phyloP scores from a whole-genome alignment of 2,329 filamentous ascomycete species.

The Arthroderma sp. region DNA sequence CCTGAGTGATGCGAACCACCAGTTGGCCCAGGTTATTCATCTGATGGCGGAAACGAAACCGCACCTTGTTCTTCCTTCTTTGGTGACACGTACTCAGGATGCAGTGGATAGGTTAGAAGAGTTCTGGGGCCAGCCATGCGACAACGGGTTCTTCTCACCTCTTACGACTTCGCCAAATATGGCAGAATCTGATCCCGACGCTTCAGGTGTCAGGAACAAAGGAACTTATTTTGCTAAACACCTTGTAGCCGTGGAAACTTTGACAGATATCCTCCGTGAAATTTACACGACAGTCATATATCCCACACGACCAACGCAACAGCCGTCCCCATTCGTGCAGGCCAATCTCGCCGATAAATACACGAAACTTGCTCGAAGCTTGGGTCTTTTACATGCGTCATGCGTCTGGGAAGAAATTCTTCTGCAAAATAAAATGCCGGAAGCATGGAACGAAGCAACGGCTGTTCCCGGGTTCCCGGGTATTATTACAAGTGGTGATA shows the following conservation, averaged over 20 bases:
- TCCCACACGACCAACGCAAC: constrained; percentile 48
- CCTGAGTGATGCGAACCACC: constrained; percentile 52
- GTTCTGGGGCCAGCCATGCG: constrained; percentile 46
- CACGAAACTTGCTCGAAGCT: constrained; percentile 53
- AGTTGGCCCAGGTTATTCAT: constrained; percentile 61
- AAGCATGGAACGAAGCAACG: constrained; percentile 38
- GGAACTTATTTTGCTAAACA: constrained; percentile 72
- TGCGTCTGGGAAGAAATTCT: constrained; percentile 76
- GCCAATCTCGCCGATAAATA: constrained; percentile 83
- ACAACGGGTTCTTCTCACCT: constrained; percentile 50
- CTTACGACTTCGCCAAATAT: constrained; percentile 34
- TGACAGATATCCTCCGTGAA: constrained; percentile 61
- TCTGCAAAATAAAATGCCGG: constrained; percentile 59
- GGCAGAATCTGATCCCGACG: constrained; percentile 13
- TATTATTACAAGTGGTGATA: constrained; percentile 27
- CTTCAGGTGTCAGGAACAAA: constrained; percentile 33
- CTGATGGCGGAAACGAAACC: constrained; percentile 69
- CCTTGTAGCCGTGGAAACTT: constrained; percentile 60
- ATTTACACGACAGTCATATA: constrained; percentile 55
- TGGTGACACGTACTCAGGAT: constrained; percentile 60
- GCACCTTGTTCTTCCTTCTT: constrained; percentile 65
- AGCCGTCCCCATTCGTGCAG: constrained; percentile 53
- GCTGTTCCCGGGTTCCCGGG: constrained; percentile 27
- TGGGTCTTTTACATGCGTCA: constrained; percentile 65
- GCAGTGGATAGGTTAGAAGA: constrained; percentile 56